Conservation (phyloP, 108 stramenopile genomes). For the Bacterosira constricta region DNA sequence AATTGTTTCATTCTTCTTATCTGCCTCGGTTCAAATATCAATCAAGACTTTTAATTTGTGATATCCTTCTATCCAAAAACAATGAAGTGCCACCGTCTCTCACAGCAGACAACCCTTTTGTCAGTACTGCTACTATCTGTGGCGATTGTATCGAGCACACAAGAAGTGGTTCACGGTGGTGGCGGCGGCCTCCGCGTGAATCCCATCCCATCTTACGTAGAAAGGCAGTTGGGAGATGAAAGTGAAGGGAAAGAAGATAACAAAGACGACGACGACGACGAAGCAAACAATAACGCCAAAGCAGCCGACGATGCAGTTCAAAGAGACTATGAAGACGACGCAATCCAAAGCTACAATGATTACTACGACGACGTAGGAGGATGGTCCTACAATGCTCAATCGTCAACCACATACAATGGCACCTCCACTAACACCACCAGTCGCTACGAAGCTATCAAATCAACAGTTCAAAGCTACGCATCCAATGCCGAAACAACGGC, state of each 20-base stretch:
- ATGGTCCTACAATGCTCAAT: background rate
- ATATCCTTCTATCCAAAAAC: too few relatives aligned
- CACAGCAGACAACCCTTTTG: too few relatives aligned
- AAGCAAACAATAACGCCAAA: too few relatives aligned
- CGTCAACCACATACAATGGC: background rate
- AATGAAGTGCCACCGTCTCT: too few relatives aligned
- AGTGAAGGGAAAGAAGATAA: background rate
- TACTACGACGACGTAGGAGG: background rate
- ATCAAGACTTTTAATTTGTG: too few relatives aligned
- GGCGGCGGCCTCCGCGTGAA: background rate
- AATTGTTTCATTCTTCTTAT: too few relatives aligned
- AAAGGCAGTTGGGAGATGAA: background rate
- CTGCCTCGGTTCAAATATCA: too few relatives aligned
- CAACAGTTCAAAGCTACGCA: background rate
- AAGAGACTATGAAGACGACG: background rate
- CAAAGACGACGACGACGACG: background rate
- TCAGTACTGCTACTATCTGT: too few relatives aligned
- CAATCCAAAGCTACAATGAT: background rate
- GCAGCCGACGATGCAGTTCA: background rate
- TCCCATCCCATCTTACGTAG: background rate
- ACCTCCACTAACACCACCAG: background rate
- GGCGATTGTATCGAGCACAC: too few relatives aligned
- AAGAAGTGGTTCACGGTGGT: too few relatives aligned
- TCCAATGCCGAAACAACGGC: constrained; percentile 22
- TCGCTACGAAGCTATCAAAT: background rate